Conservation (phyloP, 768 basidiomycete species). For the Termitomyces sp. region DNA sequence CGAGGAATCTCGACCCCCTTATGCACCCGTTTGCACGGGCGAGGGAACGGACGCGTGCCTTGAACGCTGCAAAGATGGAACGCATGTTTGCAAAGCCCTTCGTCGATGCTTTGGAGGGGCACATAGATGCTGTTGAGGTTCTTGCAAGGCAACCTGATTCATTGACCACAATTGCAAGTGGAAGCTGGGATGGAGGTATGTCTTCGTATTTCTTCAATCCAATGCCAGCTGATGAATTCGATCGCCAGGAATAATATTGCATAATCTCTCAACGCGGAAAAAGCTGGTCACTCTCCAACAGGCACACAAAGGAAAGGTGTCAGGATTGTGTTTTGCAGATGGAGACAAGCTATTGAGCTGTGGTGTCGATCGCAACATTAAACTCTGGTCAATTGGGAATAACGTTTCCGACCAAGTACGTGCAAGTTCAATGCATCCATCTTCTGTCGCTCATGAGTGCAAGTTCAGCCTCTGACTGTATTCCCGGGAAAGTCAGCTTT, state of each 20-base stretch:
- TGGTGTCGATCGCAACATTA: conserved; percentile 78
- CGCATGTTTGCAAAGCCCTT: conserved; percentile 98
- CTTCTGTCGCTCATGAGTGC: not conserved
- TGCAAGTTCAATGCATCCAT: not conserved
- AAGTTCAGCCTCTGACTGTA: conserved; percentile 59
- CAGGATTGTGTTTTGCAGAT: conserved; percentile 73
- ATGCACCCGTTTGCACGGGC: conserved; percentile 93
- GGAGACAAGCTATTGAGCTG: conserved; percentile 66
- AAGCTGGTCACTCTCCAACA: conserved; percentile 52
- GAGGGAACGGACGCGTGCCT: conserved; percentile 87
- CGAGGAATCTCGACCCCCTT: conserved; percentile 90
- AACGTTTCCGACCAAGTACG: conserved; percentile 31
- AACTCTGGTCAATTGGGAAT: conserved; percentile 63
- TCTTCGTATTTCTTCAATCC: conserved; percentile 15
- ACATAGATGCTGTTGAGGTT: conserved; percentile 90
- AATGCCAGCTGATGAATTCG: not conserved
- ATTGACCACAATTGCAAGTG: conserved; percentile 79
- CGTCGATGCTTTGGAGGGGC: conserved; percentile 84
- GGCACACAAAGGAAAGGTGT: conserved; percentile 83
- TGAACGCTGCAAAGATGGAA: conserved; percentile 96
- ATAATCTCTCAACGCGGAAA: conserved; percentile 63
- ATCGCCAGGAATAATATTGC: conserved; percentile 71
- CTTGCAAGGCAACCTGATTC: conserved; percentile 69
- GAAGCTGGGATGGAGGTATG: conserved; percentile 93
- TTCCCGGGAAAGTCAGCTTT: conserved; percentile 87